These are phyloP conservation scores for Salisapilia sapeloensis DNA, from an alignment of 352 stramenopile genomes.

Conservation along the genomic window DNA sequence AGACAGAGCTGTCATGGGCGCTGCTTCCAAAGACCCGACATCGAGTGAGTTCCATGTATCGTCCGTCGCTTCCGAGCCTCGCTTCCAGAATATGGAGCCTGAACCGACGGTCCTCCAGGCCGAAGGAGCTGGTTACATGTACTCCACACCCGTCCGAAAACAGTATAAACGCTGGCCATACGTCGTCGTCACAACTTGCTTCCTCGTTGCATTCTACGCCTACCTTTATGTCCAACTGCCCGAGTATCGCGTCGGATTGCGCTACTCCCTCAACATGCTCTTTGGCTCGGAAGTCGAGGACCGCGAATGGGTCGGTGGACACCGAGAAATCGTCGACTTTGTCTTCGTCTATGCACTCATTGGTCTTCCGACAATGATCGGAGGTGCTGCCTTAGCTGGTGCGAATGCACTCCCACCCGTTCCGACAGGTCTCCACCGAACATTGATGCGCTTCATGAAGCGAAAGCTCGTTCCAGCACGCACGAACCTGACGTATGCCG, in stretches of 20 bases:
- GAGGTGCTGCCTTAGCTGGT: constrained; percentile 37
- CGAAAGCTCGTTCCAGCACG: constrained; percentile 51
- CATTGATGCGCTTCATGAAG: constrained; percentile 64
- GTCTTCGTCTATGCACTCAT: constrained; percentile 53
- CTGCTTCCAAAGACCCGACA: too few relatives aligned
- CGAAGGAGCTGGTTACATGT: too few relatives aligned
- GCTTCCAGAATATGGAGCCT: too few relatives aligned
- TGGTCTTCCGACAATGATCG: constrained; percentile 55
- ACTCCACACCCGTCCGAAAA: constrained; percentile 58
- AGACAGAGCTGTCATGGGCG: too few relatives aligned
- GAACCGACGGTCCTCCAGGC: too few relatives aligned
- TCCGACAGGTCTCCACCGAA: constrained; percentile 47
- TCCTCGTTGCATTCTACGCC: constrained; percentile 25
- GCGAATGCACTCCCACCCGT: constrained; percentile 55
- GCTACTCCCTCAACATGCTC: constrained; percentile 40
- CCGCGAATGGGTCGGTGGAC: constrained; percentile 42
- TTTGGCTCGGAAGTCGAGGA: constrained; percentile 33
- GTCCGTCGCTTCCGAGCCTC: too few relatives aligned
- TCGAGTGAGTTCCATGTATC: too few relatives aligned
- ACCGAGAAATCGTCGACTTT: constrained; percentile 63
- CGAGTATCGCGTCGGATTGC: constrained; percentile 44
- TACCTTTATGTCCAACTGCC: constrained; percentile 62
- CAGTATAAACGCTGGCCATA: constrained; percentile 76
- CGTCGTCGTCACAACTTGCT: constrained; percentile 26
- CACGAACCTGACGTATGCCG: constrained; percentile 66